Evolutionary conservation across 192 early-diverging fungal species (phyloP).

Genomic region (Linnemannia elongata): DNA sequence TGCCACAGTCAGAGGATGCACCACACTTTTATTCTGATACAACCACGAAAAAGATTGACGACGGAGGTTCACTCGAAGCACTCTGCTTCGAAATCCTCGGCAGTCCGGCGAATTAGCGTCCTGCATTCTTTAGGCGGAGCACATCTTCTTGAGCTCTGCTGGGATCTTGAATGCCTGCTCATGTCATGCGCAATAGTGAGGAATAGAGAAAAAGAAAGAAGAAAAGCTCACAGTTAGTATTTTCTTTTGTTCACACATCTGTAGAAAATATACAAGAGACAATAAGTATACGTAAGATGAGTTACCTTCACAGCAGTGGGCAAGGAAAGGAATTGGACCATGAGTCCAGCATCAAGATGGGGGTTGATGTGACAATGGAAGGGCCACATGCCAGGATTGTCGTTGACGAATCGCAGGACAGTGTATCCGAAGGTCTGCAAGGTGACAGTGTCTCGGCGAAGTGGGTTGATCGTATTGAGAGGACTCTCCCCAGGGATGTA

Average conservation of each 20-base stretch:
- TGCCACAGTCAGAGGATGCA: no score
- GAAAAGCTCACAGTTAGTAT: background rate
- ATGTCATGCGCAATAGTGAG: background rate
- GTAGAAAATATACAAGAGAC: background rate
- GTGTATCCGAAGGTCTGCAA: constrained; percentile 15
- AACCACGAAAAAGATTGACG: no score
- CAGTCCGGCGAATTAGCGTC: background rate
- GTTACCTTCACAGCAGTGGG: background rate
- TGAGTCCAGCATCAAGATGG: constrained; percentile 57
- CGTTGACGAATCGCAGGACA: constrained; percentile 22
- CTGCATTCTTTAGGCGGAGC: background rate
- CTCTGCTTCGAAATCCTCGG: background rate
- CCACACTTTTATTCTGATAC: no score
- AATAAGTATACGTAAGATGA: background rate
- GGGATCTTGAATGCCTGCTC: constrained; percentile 2
- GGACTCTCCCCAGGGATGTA: constrained; percentile 6
- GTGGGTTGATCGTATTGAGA: constrained; percentile 34
- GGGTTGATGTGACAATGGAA: constrained; percentile 62
- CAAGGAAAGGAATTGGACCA: constrained; percentile 19
- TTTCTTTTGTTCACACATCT: background rate
- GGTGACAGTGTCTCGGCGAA: constrained; percentile 40
- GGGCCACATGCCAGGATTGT: constrained; percentile 58
- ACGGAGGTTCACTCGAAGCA: background rate
- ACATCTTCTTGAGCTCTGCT: constrained; percentile 11
- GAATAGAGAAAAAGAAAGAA: background rate